Conservation (phyloP, 768 basidiomycete genomes). For the Gymnopilus dilepis region DNA sequence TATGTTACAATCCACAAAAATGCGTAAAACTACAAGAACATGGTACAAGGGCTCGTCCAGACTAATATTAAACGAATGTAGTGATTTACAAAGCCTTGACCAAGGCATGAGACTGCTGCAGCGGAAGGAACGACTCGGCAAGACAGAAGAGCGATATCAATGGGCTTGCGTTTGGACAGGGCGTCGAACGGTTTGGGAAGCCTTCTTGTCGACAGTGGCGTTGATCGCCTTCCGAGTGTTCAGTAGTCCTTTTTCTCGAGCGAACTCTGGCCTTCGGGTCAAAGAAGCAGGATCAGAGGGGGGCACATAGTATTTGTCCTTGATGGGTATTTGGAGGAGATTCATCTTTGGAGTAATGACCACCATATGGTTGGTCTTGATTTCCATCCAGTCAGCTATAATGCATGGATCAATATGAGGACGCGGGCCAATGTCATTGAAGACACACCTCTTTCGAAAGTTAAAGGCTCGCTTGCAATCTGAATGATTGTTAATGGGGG, state of each 20-base stretch:
- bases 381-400: slow-evolving; percentile 97
- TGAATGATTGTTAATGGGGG: slow-evolving; percentile 27
- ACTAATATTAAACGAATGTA: too few species aligned
- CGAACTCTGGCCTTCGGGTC: slow-evolving; percentile 79
- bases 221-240: slow-evolving; percentile 52
- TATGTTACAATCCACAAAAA: too few species aligned
- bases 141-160: too few species aligned
- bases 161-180: slow-evolving; percentile 21
- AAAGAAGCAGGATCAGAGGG: slow-evolving; percentile 79
- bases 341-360: slow-evolving; percentile 97
- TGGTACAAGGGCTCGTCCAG: too few species aligned
- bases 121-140: too few species aligned
- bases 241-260: slow-evolving; percentile 84
- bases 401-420: too few species aligned
- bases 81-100: too few species aligned
- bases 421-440: not conserved
- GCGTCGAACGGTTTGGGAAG: slow-evolving; percentile 24
- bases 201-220: slow-evolving; percentile 23
- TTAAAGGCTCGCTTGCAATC: slow-evolving; percentile 93
- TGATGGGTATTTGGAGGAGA: slow-evolving; percentile 90
- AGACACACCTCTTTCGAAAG: slow-evolving; percentile 85
- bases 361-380: slow-evolving; percentile 94
- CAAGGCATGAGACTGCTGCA: too few species aligned
- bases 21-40: too few species aligned
- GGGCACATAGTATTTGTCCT: slow-evolving; percentile 91